Conservation (phyloP, 2,329 filamentous ascomycete species). For the Colletotrichum eleusines region DNA sequence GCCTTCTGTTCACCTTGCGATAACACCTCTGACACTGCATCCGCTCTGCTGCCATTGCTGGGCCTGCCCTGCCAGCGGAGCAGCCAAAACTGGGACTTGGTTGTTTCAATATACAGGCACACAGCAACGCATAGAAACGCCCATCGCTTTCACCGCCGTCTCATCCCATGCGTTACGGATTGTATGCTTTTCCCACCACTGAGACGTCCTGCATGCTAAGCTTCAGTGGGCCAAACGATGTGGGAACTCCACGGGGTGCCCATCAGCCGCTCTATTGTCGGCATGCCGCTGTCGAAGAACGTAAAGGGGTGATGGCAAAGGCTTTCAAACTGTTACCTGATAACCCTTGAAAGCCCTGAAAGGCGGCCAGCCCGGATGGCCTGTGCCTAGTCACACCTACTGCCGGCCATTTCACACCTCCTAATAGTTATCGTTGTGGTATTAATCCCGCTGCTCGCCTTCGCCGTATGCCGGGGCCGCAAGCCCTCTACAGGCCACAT, state of each 20-base stretch:
- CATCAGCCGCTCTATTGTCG: conserved; percentile 19
- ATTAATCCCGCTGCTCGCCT: conserved; percentile 29
- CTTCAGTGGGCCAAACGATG: neutral
- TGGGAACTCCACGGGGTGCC: conserved; percentile 17
- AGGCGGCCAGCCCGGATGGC: conserved; percentile 37
- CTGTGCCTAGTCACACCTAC: conserved; percentile 21
- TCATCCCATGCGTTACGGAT: conserved; percentile 18
- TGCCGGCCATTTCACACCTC: conserved; percentile 11
- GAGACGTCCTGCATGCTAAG: neutral
- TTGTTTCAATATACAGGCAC: conserved; percentile 31
- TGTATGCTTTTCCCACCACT: conserved; percentile 1
- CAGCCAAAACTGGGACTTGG: conserved; percentile 36
- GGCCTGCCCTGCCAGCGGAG: conserved; percentile 32
- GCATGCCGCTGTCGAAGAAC: conserved; percentile 32
- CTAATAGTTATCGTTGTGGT: conserved; percentile 26
- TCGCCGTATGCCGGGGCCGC: conserved; percentile 21
- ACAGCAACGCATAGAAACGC: conserved; percentile 20
- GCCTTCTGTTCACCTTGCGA: conserved; percentile 23
- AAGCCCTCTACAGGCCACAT: conserved; percentile 22
- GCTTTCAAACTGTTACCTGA: conserved; percentile 32
- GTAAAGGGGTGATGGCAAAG: conserved; percentile 10
- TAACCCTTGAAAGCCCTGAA: conserved; percentile 27
- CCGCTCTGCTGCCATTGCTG: conserved; percentile 4
- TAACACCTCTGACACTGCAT: conserved; percentile 7
- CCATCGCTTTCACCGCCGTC: conserved; percentile 36